These are phyloP conservation scores for Hsuehochloa calcarea DNA, from an alignment of 176 grass and related monocot genomes.

Conservation along the genomic window DNA sequence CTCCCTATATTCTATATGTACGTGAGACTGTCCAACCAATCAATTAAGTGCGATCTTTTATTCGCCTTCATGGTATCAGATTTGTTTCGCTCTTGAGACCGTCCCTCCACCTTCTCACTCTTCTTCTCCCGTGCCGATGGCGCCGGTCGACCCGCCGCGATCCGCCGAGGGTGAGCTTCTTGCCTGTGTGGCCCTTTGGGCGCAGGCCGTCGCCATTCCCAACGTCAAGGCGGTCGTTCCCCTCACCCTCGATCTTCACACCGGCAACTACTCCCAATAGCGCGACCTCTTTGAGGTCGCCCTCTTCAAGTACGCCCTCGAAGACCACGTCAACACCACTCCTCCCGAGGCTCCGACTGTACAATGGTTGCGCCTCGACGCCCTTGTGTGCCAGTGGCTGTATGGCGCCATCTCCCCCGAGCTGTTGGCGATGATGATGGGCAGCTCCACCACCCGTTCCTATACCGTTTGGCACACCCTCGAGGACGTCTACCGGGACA, in stretches of 20 bases:
- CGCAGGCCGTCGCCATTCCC: background rate
- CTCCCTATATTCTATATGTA: too few species aligned
- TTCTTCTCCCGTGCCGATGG: too few species aligned
- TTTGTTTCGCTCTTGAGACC: too few species aligned
- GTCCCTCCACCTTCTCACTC: too few species aligned
- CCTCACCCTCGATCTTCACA: background rate
- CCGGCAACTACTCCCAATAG: background rate
- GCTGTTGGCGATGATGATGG: background rate
- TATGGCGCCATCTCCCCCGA: background rate
- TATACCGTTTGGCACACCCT: too few species aligned
- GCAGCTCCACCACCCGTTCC: too few species aligned
- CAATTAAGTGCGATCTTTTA: too few species aligned
- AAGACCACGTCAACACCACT: background rate
- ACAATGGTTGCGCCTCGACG: background rate
- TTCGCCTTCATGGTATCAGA: too few species aligned
- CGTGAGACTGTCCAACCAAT: too few species aligned
- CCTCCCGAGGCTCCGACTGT: background rate
- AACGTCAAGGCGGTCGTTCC: background rate
- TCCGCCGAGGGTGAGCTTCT: too few species aligned
- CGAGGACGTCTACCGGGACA: too few species aligned
- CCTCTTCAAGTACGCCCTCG: background rate
- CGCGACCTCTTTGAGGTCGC: background rate
- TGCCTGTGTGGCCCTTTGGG: background rate
- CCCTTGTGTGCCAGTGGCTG: background rate
- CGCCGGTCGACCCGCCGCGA: too few species aligned